phyloP scores from a whole-genome alignment of 148 eudicot genomes.

The Silene uniflora region DNA sequence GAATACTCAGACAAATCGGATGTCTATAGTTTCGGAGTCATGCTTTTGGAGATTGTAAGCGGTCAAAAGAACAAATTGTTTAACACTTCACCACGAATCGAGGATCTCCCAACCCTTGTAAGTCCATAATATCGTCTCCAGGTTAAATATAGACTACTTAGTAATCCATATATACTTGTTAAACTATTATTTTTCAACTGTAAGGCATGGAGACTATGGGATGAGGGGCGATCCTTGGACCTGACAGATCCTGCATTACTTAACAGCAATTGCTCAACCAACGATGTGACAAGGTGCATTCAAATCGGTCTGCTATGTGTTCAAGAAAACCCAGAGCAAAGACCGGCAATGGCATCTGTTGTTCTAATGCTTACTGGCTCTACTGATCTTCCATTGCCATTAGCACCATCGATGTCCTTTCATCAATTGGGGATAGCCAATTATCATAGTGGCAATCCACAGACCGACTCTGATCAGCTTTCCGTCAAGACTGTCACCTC shows the following conservation, averaged over 20 bases:
- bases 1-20: slow-evolving; percentile 32
- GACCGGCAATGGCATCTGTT: slow-evolving; percentile 20
- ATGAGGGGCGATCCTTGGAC: slow-evolving; percentile 9
- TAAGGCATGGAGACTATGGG: slow-evolving; percentile 28
- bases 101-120: background rate
- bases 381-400: slow-evolving; percentile 16
- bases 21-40: slow-evolving; percentile 47
- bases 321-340: slow-evolving; percentile 14
- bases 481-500: background rate
- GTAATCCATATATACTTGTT: background rate
- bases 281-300: slow-evolving; percentile 14
- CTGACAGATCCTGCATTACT: slow-evolving; percentile 10
- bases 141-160: background rate
- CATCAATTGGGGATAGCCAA: background rate
- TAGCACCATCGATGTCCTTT: slow-evolving; percentile 5
- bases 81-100: background rate
- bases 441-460: background rate
- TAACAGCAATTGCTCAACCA: background rate
- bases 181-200: background rate
- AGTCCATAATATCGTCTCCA: background rate
- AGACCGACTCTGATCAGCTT: background rate
- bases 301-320: slow-evolving; percentile 25
- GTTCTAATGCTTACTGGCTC: slow-evolving; percentile 29
- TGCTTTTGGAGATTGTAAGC: slow-evolving; percentile 43
- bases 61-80: slow-evolving; percentile 21